Evolutionary conservation across 345 rosid species (phyloP).

Genomic region (Rhodomyrtus tomentosa): DNA sequence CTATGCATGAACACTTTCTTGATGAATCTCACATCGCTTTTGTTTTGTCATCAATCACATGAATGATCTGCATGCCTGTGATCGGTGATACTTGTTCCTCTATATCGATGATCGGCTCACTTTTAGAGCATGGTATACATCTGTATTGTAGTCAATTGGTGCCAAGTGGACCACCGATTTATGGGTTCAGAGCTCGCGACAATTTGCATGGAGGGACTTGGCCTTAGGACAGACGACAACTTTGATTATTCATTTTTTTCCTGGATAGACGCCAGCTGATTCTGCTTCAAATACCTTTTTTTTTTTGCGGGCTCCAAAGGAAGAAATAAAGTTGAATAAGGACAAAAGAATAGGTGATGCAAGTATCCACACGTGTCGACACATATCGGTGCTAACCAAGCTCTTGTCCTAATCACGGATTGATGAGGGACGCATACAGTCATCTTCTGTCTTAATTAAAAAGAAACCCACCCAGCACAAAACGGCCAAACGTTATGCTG

Average conservation of each 20-base stretch:
- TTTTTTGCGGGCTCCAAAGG: background rate
- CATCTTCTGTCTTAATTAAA: background rate
- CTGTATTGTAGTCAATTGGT: background rate
- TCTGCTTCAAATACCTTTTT: background rate
- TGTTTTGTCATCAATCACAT: background rate
- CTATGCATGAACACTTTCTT: background rate
- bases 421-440: background rate
- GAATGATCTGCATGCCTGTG: background rate
- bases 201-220: background rate
- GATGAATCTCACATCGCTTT: background rate
- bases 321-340: too few relatives aligned
- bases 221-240: background rate
- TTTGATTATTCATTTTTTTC: background rate
- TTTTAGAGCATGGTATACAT: background rate
- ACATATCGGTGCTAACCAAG: background rate
- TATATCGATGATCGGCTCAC: background rate
- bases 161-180: background rate
- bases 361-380: background rate
- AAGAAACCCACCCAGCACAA: background rate
- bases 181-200: background rate
- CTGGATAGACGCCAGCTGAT: background rate
- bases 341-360: background rate
- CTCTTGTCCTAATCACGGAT: background rate
- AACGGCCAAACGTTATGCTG: background rate
- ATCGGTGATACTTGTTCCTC: background rate